Evolutionary conservation across 129 eudicot genomes (phyloP).

Genomic region (Chrysanthemum seticuspe): DNA sequence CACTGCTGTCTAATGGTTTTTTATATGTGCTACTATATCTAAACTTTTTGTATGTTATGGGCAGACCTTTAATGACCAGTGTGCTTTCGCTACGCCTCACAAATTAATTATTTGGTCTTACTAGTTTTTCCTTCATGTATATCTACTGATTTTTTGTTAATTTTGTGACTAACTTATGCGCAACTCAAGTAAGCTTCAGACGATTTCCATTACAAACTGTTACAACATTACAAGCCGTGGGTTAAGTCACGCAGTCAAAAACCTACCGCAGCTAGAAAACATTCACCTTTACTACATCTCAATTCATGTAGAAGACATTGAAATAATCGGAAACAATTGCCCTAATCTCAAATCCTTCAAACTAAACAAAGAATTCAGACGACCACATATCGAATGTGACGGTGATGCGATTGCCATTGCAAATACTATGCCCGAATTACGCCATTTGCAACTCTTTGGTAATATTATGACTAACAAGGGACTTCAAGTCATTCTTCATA

Average conservation of each 20-base stretch:
- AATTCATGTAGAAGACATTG: not conserved
- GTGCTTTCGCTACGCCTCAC: no score
- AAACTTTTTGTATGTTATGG: no score
- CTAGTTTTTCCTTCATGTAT: not conserved
- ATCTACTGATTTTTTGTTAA: not conserved
- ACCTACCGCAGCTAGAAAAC: slow-evolving; percentile 52
- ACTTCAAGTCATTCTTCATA: slow-evolving; percentile 52
- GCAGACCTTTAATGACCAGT: no score
- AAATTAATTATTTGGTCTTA: no score
- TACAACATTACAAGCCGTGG: slow-evolving; percentile 18
- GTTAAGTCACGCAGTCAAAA: slow-evolving; percentile 34
- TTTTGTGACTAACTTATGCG: slow-evolving; percentile 4
- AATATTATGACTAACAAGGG: slow-evolving; percentile 18
- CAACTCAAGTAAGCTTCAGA: slow-evolving; percentile 52
- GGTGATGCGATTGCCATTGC: slow-evolving; percentile 62
- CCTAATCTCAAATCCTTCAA: no score
- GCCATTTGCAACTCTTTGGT: no score
- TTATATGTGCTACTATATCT: no score
- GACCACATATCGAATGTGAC: slow-evolving; percentile 34
- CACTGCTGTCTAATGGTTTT: no score
- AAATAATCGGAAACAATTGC: no score
- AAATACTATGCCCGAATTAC: slow-evolving; percentile 37
- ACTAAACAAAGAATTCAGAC: not conserved
- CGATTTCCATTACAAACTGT: slow-evolving; percentile 44
- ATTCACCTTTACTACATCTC: slow-evolving; percentile 40